Evolutionary conservation across 345 rosid genomes (phyloP).

Genomic region (Excoecaria agallocha): DNA sequence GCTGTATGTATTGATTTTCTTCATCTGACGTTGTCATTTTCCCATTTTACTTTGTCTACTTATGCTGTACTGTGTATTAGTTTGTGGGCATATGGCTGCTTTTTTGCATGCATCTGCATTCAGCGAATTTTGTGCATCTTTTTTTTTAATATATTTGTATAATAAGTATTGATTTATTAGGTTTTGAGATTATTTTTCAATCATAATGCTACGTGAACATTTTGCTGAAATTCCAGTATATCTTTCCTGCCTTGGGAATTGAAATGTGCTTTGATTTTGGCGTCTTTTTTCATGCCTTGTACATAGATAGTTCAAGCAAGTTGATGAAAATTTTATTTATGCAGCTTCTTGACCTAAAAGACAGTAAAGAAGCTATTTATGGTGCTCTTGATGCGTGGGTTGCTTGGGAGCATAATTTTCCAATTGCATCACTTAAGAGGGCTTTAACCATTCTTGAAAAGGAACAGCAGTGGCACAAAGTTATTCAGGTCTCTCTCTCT

Average conservation of each 20-base stretch:
- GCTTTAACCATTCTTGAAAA: conserved; percentile 71
- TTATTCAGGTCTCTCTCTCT: conserved; percentile 61
- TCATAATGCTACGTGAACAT: background rate
- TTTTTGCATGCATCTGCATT: background rate
- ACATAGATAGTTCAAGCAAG: background rate
- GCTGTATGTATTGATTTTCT: background rate
- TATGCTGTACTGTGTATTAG: background rate
- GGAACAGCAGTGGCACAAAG: conserved; percentile 84
- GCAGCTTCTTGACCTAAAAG: conserved; percentile 75
- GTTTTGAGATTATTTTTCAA: background rate
- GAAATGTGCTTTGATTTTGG: background rate
- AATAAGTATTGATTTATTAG: background rate
- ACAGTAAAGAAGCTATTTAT: conserved; percentile 78
- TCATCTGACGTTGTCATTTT: background rate
- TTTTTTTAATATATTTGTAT: background rate
- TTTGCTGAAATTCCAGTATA: background rate
- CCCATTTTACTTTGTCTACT: background rate
- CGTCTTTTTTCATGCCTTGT: background rate
- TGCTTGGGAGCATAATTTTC: conserved; percentile 90
- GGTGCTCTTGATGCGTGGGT: conserved; percentile 96
- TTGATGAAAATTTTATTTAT: conserved; percentile 1
- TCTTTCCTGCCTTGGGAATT: background rate
- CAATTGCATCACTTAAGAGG: conserved; percentile 66
- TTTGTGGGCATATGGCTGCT: background rate
- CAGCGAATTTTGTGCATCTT: background rate